A percentile compares a stretch with the other conserved stretches of the same genome.
Conservation (phyloP, 1,139 yeast species). For the Yamadazyma diospyri region DNA sequence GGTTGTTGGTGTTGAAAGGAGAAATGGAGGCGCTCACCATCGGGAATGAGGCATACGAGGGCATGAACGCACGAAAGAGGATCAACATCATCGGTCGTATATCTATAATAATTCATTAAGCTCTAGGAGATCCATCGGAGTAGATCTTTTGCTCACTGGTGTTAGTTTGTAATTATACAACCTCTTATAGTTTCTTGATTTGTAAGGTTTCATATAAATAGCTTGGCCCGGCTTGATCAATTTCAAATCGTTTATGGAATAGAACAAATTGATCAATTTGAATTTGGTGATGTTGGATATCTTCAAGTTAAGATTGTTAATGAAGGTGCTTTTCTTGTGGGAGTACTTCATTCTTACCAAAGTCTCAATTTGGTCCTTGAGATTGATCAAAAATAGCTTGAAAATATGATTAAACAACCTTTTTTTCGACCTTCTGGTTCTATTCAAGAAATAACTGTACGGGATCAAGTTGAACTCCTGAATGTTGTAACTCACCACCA, state of each 20-base stretch:
- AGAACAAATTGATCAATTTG: slow-evolving; percentile 22
- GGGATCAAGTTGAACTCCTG: slow-evolving; percentile 37
- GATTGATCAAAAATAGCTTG: slow-evolving; percentile 36
- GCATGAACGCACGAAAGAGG: neutral
- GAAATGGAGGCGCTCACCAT: too few species aligned
- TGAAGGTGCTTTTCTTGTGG: slow-evolving; percentile 26
- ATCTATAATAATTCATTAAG: slow-evolving; percentile 5
- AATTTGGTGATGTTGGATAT: slow-evolving; percentile 26
- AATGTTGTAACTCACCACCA: slow-evolving; percentile 26
- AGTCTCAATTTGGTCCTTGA: slow-evolving; percentile 39
- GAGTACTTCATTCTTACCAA: slow-evolving; percentile 35
- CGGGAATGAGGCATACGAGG: too few species aligned
- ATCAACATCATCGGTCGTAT: too few species aligned
- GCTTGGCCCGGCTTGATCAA: slow-evolving; percentile 20
- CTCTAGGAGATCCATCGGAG: slow-evolving; percentile 3
- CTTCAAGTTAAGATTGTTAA: slow-evolving; percentile 22
- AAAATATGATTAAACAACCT: slow-evolving; percentile 31
- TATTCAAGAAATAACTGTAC: slow-evolving; percentile 27
- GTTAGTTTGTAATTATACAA: slow-evolving; percentile 27
- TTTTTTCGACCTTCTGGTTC: slow-evolving; percentile 23
- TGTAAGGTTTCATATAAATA: slow-evolving; percentile 27
- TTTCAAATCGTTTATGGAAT: slow-evolving; percentile 15
- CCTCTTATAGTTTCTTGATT: slow-evolving; percentile 26
- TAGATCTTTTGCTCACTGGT: neutral
- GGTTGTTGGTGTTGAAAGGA: neutral